Conservation (phyloP, 1,284 basidiomycete species). For the Moesziomyces sp. region DNA sequence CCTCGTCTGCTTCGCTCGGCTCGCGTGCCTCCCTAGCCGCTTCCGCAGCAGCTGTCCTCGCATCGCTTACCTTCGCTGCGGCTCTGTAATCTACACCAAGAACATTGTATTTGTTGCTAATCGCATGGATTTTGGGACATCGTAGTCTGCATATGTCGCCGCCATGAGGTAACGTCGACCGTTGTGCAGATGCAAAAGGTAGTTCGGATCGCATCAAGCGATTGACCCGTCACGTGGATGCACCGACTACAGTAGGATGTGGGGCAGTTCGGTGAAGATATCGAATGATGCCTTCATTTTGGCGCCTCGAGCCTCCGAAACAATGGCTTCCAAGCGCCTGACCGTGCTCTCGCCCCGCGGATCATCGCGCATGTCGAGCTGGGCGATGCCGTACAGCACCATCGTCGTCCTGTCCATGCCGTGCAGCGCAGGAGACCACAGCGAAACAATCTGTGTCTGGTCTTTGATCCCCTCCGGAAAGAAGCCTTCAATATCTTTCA, state of each 20-base stretch:
- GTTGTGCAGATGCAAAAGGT: too few species aligned
- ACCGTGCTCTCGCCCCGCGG: background rate
- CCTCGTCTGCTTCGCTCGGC: background rate
- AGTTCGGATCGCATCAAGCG: too few species aligned
- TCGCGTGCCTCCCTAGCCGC: background rate
- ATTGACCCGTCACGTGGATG: too few species aligned
- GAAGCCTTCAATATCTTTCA: too few species aligned
- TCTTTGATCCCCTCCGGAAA: background rate
- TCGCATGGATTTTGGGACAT: background rate
- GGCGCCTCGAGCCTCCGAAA: too few species aligned
- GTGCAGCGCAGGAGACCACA: slow-evolving; percentile 17
- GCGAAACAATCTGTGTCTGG: background rate
- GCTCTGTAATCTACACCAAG: slow-evolving; percentile 6
- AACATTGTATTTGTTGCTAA: background rate
- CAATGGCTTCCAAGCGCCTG: background rate
- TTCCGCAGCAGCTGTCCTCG: slow-evolving; percentile 7
- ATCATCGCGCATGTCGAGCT: background rate
- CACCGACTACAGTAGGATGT: too few species aligned
- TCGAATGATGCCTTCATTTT: too few species aligned
- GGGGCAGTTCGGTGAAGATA: too few species aligned
- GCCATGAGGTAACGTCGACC: too few species aligned
- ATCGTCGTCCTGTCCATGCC: background rate
- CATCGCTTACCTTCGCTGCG: slow-evolving; percentile 14
- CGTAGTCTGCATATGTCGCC: too few species aligned
- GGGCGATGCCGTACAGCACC: slow-evolving; percentile 22